Conservation (phyloP, 2,329 filamentous ascomycete species). For the Macrophomina tecta region DNA sequence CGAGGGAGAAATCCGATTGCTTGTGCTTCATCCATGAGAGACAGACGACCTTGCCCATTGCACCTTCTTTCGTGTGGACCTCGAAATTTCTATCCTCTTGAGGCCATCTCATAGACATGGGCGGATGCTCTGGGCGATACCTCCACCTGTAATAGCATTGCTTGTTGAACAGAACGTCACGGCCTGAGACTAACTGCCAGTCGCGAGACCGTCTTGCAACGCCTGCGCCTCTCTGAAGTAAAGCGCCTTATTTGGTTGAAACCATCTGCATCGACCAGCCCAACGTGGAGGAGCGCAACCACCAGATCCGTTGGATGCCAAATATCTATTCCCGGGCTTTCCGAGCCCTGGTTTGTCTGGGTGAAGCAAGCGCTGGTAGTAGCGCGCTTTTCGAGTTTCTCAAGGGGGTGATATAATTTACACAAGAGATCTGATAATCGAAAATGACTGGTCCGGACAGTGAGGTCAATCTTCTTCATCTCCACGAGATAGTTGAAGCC, state of each 20-base stretch:
- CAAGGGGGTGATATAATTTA: not conserved
- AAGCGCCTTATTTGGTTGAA: constrained; percentile 5
- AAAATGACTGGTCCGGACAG: not conserved
- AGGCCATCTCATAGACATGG: constrained; percentile 9
- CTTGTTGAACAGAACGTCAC: not conserved
- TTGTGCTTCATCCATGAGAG: not conserved
- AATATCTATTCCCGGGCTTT: not conserved
- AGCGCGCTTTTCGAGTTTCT: not conserved
- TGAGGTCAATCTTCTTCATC: too few relatives aligned
- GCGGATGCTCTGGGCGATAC: not conserved
- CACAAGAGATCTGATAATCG: not conserved
- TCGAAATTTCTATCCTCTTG: constrained; percentile 1
- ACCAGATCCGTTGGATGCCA: constrained; percentile 6
- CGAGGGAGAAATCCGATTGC: not conserved
- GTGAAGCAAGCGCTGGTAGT: not conserved
- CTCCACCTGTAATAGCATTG: not conserved
- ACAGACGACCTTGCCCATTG: not conserved
- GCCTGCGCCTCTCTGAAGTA: not conserved
- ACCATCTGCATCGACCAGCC: constrained; percentile 4
- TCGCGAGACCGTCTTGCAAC: not conserved
- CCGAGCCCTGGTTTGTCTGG: not conserved
- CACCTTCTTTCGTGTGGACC: not conserved
- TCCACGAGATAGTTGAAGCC: too few relatives aligned
- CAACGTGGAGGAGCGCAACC: not conserved
- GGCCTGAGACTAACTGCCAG: not conserved